Percentiles rank a stretch among this genome's conserved stretches.
These are phyloP conservation scores for Elaeis guineensis DNA, from an alignment of 176 grass and related monocot genomes.

Conservation along the genomic window DNA sequence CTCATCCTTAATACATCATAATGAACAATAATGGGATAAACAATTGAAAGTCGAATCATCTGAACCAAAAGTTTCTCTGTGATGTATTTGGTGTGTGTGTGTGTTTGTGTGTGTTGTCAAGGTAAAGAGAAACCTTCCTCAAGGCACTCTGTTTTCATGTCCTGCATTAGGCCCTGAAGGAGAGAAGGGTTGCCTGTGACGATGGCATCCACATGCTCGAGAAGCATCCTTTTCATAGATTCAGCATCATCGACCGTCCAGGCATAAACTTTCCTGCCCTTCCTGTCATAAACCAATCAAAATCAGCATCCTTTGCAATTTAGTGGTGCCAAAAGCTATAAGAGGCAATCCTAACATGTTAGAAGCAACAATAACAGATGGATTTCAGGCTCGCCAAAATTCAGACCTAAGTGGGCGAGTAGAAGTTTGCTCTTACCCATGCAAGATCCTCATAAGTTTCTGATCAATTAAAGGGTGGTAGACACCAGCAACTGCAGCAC, in stretches of 20 bases:
- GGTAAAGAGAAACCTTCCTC: conserved; percentile 40
- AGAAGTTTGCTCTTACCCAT: conserved; percentile 18
- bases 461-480: conserved; percentile 62
- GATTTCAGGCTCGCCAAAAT: not conserved
- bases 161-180: conserved; percentile 65
- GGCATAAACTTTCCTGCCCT: conserved; percentile 62
- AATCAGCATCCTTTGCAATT: not conserved
- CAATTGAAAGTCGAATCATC: too few relatives aligned
- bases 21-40: too few relatives aligned
- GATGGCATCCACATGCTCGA: conserved; percentile 67
- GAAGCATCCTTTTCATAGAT: conserved; percentile 71
- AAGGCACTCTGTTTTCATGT: conserved; percentile 34
- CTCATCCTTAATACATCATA: too few relatives aligned
- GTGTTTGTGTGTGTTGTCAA: conserved; percentile 12
- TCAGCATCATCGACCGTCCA: conserved; percentile 82
- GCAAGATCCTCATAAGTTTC: conserved; percentile 51
- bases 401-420: not conserved
- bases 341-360: not conserved
- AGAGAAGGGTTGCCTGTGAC: conserved; percentile 74
- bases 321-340: not conserved
- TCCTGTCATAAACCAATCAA: conserved; percentile 34
- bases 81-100: too few relatives aligned
- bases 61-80: too few relatives aligned
- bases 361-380: too few relatives aligned
- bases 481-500: conserved; percentile 67